A percentile compares a stretch with the other conserved stretches of the same genome.
phyloP scores from a whole-genome alignment of 148 eudicot genomes.

The Gaultheria prostrata region DNA sequence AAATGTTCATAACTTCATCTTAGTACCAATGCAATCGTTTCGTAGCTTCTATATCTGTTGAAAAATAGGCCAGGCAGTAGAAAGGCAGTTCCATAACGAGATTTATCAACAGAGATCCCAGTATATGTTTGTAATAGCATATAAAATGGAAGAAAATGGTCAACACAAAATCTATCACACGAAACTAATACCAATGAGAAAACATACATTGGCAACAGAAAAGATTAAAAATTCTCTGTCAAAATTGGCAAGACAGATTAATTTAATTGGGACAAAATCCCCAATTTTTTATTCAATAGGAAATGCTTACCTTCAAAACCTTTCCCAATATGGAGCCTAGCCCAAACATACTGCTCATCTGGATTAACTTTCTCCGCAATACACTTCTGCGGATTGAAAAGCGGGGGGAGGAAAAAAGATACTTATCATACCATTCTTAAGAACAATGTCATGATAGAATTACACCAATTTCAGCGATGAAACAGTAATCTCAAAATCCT shows the following conservation, averaged over 20 bases:
- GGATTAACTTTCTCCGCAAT: constrained; percentile 59
- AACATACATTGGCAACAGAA: neutral
- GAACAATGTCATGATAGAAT: neutral
- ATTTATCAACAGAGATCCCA: constrained; percentile 1
- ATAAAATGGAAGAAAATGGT: neutral
- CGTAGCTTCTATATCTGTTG: neutral
- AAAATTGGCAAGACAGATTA: too few species aligned
- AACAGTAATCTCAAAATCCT: constrained; percentile 16
- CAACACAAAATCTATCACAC: neutral
- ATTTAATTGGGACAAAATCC: neutral
- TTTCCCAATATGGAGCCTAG: constrained; percentile 48
- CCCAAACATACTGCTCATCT: constrained; percentile 63
- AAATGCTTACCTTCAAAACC: constrained; percentile 59
- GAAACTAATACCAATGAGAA: neutral
- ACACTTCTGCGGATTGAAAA: too few species aligned
- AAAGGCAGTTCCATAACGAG: neutral
- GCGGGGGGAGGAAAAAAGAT: constrained; percentile 13
- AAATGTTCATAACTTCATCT: neutral
- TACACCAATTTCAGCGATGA: neutral
- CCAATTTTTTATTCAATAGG: neutral
- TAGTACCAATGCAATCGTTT: neutral
- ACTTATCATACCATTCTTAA: neutral
- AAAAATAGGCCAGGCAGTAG: neutral
- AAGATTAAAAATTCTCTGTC: neutral
- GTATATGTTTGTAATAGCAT: neutral